Base-by-base conservation (phyloP, 202 grass and related monocot species). In the Schoenoplectus triqueter region DNA sequence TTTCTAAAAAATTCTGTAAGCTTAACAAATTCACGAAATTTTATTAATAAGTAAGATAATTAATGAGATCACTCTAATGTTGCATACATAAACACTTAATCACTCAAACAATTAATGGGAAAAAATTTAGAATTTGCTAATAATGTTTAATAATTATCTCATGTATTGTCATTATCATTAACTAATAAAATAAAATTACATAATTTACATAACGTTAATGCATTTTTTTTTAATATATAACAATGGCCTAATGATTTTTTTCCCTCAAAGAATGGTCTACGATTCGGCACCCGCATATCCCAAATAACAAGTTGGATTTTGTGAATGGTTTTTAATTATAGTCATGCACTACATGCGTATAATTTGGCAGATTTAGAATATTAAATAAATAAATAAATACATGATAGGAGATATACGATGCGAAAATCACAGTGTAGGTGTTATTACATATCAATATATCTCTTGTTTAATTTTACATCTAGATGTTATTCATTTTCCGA, bases 401-500 rank as follows among this genome's bases (percentile, higher is more conserved):
- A 66, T 66, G 64, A 66, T 66, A 66, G 9, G 22, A 66, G 64
- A 66, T 13, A 66, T 40, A 13, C 8, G 22, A 41, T 66, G 64
- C 7, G 9, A 10, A 19, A 70, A 45, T 70, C 40, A 45, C n/a
- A n/a, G 67, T 13, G 14, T 45, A 40, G 21, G 40, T 46, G 31
- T 69, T 15, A n/a, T n/a, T n/a, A n/a, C 4, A 46, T 7, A 70
- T 47, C 42, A n/a, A n/a, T n/a, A n/a, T 70, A 9, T 73, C 46
- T 50, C 6, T 73, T 70, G 14, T 70, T n/a, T 73, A 73, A 21
- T 51, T 73, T 73, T 73, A 52, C 41, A 49, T 73, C 6, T 20
- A 51, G 3, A 10, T 20, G n/a, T 20, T 21, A 10, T 11, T 73
- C 7, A 61, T 61, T 21, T 73, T 73, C 46, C 47, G 4, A 74